These are phyloP conservation scores for Ganoderma sinense DNA, from an alignment of 1,284 basidiomycete species.

Conservation along the genomic window DNA sequence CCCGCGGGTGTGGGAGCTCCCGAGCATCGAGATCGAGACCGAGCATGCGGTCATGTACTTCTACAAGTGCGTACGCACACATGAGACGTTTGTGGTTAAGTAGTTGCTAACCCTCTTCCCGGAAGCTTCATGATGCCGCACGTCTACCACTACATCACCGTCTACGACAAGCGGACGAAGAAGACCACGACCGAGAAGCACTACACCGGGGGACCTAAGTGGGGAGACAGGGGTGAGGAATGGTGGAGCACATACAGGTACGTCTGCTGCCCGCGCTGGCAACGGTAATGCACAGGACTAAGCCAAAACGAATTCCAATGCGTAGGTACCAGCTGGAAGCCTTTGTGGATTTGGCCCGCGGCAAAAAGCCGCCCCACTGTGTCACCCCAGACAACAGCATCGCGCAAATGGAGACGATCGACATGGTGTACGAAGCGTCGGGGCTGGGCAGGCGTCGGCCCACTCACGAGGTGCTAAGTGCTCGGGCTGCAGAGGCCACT, in stretches of 20 bases:
- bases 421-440: conserved; percentile 60
- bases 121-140: conserved; percentile 41
- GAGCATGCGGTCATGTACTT: conserved; percentile 49
- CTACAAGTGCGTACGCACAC: conserved; percentile 35
- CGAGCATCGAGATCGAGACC: conserved; percentile 41
- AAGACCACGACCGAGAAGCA: conserved; percentile 30
- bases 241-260: conserved; percentile 60
- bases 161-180: conserved; percentile 38
- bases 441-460: conserved; percentile 26
- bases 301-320: conserved; percentile 22
- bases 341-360: conserved; percentile 61
- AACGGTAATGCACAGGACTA: conserved; percentile 46
- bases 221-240: conserved; percentile 53
- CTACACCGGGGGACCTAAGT: conserved; percentile 41
- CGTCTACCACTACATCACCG: conserved; percentile 50
- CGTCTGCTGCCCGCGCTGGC: neutral
- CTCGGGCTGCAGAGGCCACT: neutral
- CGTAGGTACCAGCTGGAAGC: conserved; percentile 68
- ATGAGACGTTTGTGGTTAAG: neutral
- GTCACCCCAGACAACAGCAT: conserved; percentile 57
- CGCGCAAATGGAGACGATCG: conserved; percentile 59
- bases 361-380: conserved; percentile 58
- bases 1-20: conserved; percentile 35
- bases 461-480: neutral
- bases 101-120: neutral